Evolutionary conservation across 2,329 filamentous ascomycete genomes (phyloP), one percentile per base, ranked within the genome.

Genomic region (Rasamsonia emersonii): DNA sequence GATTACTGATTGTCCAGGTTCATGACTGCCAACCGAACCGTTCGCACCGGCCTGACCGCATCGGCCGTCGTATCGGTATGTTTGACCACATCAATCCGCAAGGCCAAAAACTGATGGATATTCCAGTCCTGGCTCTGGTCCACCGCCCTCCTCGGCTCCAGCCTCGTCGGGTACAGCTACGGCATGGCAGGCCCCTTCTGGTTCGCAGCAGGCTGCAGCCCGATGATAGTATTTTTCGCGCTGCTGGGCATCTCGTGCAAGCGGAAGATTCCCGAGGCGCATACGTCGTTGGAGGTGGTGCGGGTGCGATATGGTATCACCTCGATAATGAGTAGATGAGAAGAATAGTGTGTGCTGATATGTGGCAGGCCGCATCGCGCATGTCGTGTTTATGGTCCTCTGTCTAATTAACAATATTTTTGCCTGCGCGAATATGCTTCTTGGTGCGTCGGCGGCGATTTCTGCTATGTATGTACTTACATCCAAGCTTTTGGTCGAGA

Each of bases 161-260:
- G 61, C 0, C 54, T 71, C 3, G 67, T 73, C 0, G 70, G 69
- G 1, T 73, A 74, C 40, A 61, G 62, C 30, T 72, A 70, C 42
- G 72, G 72, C 0, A 55, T 74, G 2, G 65, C 69, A 2, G 70
- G 70, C 0, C 70, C 70, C 0, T 73, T 75, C 33, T 75, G 70
- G 71, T 75, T 70, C 37, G 70, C 69, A 3, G 70, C 69, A 27
- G 71, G 70, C 2, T 70, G 67, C 30, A 69, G 64, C 7, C 66
- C 68, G 0, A 71, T 71, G 66, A 73, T 74, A 25, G 66, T 70
- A 0, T 71, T 74, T 45, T 73, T 74, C 29, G 60, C 70, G 0
- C 39, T 71, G 0, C 48, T 71, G 1, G 68, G 66, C 0, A 70
- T 73, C 8, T 64, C 62, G 0, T 70, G 65, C 49, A 73, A 74